These are phyloP conservation scores for Pichia gijzeniarum DNA, from an alignment of 805 yeast genomes.

Conservation along the genomic window DNA sequence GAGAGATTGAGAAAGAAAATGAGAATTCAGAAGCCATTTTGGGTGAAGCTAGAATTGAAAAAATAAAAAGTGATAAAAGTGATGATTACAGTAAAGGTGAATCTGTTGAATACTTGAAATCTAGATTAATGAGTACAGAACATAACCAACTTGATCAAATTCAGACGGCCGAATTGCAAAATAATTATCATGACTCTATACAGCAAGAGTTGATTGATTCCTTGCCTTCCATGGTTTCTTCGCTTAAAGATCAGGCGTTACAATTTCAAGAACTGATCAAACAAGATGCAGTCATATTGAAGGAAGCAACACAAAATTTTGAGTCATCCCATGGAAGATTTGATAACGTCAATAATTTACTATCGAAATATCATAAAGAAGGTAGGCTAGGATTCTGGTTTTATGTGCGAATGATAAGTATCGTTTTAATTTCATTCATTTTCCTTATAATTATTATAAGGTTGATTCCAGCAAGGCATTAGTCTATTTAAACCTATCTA, in stretches of 20 bases:
- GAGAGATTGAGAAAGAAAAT: neutral
- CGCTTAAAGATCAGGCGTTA: constrained; percentile 27
- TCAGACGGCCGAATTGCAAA: constrained; percentile 21
- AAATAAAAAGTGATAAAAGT: neutral
- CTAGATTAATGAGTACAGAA: constrained; percentile 24
- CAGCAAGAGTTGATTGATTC: constrained; percentile 30
- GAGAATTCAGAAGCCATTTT: neutral
- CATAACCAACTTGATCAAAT: constrained; percentile 25
- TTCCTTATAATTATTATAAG: constrained; percentile 25
- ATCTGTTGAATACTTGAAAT: constrained; percentile 24
- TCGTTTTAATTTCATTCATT: constrained; percentile 22
- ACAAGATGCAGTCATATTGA: constrained; percentile 29
- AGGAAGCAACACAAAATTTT: constrained; percentile 30
- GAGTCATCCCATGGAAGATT: constrained; percentile 27
- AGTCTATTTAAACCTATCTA: constrained; percentile 20
- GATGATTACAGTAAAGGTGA: constrained; percentile 15
- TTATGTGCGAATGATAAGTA: constrained; percentile 24
- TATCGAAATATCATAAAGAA: constrained; percentile 27
- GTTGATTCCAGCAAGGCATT: constrained; percentile 33
- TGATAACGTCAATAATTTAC: constrained; percentile 22
- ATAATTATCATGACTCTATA: constrained; percentile 27
- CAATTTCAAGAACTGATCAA: constrained; percentile 29
- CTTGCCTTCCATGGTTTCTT: constrained; percentile 27
- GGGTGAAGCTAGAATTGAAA: neutral
- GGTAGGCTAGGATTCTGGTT: constrained; percentile 31